Evolutionary conservation across 108 stramenopile species (phyloP), one percentile per base, ranked within the genome.

Genomic region (Cyclotella sp.): DNA sequence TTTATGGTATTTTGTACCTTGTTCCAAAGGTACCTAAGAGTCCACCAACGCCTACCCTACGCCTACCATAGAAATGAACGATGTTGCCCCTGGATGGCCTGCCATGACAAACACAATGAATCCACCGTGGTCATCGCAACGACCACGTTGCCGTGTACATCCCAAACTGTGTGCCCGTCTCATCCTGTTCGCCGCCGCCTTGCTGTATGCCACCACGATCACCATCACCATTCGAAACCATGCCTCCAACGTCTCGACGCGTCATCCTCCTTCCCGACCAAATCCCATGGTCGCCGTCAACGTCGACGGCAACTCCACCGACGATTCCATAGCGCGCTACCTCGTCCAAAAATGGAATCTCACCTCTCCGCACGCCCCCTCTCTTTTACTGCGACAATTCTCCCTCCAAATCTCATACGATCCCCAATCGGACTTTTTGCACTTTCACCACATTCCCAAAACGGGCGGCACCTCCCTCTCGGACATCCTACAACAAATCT

Each of bases 371-470:
- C 24, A 61, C 16, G 66, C 67, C 0, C 2, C 45, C 27, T 0
- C 18, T 10, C 44, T 76, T 0, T 58, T 76, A 1, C 18, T 45
- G 18, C 54, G 27, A 26, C 75, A 76, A 76, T 68, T 76, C 59
- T 16, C 16, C 3, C 59, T 24, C 39, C 29, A 19, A n/a, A 51
- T 46, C 39, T 39, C 68, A 34, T 76, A 76, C 67, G 42, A 68
- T 49, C 44, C 75, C 24, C 19, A 8, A 8, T 45, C 58, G 12
- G 75, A 76, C 59, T 68, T 76, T 49, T 40, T 76, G 28, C 67
- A 68, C 39, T 76, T 76, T 68, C 75, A 76, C 24, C 75, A 76
- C 67, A 76, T 76, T 61, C 53, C 75, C 18, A 76, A 76, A 51
- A 76, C 75, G 12, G 75, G 75, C 2, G 75, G 75, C 8, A 76